Evolutionary conservation across 2,329 filamentous ascomycete genomes (phyloP).

Genomic region (Erysiphe pulchra): DNA sequence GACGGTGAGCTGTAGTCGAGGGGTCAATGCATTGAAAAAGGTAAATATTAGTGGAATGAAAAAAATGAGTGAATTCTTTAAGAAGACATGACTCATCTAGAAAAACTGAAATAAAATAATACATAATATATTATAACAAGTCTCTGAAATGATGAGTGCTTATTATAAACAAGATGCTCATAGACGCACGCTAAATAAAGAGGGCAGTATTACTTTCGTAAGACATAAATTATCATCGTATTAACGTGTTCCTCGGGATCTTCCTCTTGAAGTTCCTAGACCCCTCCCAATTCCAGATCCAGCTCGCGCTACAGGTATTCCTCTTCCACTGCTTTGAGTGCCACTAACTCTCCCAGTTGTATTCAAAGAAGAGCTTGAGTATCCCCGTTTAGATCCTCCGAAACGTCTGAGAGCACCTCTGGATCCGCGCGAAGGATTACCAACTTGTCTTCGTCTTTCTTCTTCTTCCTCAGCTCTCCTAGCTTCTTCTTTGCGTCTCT

Average conservation of each 20-base stretch:
- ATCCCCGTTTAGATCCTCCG: slow-evolving; percentile 7
- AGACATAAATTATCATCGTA: neutral
- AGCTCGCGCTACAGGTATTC: slow-evolving; percentile 14
- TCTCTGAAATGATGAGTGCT: too few species aligned
- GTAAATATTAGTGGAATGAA: slow-evolving; percentile 84
- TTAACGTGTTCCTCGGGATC: slow-evolving; percentile 21
- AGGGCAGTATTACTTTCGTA: too few species aligned
- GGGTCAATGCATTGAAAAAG: slow-evolving; percentile 61
- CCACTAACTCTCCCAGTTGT: slow-evolving; percentile 2
- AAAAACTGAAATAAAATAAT: too few species aligned
- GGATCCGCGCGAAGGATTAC: slow-evolving; percentile 14
- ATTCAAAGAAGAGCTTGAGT: slow-evolving; percentile 7
- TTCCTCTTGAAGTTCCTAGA: slow-evolving; percentile 25
- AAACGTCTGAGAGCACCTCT: slow-evolving; percentile 10
- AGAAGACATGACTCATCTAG: slow-evolving; percentile 23
- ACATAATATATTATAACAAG: too few species aligned
- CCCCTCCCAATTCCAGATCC: slow-evolving; percentile 21
- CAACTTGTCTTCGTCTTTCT: slow-evolving; percentile 19
- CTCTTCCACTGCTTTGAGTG: slow-evolving; percentile 3
- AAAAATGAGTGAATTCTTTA: slow-evolving; percentile 89
- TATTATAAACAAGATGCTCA: too few species aligned
- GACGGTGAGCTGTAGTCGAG: slow-evolving; percentile 46
- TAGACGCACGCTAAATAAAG: too few species aligned
- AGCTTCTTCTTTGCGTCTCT: slow-evolving; percentile 48
- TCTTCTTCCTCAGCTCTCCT: slow-evolving; percentile 36